These are phyloP conservation scores for Iberis amara DNA, from an alignment of 441 rosid species.

Conservation along the genomic window DNA sequence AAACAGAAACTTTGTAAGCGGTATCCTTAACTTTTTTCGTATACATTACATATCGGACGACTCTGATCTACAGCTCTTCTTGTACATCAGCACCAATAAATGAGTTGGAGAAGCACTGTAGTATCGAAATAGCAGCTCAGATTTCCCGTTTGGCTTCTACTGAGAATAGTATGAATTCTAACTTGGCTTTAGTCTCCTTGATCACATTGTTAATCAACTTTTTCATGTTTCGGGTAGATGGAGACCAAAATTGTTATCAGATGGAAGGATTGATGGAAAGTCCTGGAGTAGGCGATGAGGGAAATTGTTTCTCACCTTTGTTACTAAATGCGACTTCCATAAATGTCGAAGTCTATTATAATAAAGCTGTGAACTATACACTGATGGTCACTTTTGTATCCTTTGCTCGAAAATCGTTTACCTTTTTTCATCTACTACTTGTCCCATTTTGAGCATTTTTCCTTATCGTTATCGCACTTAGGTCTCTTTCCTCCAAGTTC, in stretches of 20 bases:
- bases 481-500: constrained; percentile 96
- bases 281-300: constrained; percentile 87
- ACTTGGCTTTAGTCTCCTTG: not conserved
- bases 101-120: constrained; percentile 96
- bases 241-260: constrained; percentile 66
- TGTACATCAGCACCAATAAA: constrained; percentile 69
- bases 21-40: constrained; percentile 25
- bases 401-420: constrained; percentile 32
- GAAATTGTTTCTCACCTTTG: constrained; percentile 85
- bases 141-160: constrained; percentile 45
- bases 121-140: constrained; percentile 90
- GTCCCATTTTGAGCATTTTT: constrained; percentile 18
- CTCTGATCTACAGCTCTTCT: constrained; percentile 20
- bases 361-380: constrained; percentile 97
- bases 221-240: constrained; percentile 42
- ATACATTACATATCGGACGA: constrained; percentile 16
- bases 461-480: constrained; percentile 49
- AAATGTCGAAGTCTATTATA: constrained; percentile 87
- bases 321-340: constrained; percentile 87
- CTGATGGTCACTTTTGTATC: constrained; percentile 99
- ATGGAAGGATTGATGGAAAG: constrained; percentile 92
- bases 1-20: constrained; percentile 73
- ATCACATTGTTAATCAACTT: not conserved
- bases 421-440: not conserved
- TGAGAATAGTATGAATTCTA: constrained; percentile 46